Percentiles rank a stretch among this genome's conserved stretches.
Conservation (phyloP, 345 rosid genomes). For the Brassica napus region Da-Ae NC_063449.1:39089501-39090000, state of each 20-base stretch:
- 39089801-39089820: slow-evolving; percentile 78
- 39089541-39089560: background rate
- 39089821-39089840: slow-evolving; percentile 73
- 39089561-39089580: background rate
- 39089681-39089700: background rate
- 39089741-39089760: slow-evolving; percentile 75
- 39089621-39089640: background rate
- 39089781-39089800: slow-evolving; percentile 88
- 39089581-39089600: background rate
- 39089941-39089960: no score
- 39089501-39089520: background rate
- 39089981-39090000: no score
- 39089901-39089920: no score
- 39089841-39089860: no score
- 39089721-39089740: slow-evolving; percentile 24
- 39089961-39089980: no score
- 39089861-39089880: no score
- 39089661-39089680: background rate
- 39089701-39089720: background rate
- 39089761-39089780: slow-evolving; percentile 63
- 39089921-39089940: no score
- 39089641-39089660: background rate
- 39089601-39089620: background rate
- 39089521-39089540: background rate
- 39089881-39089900: no score